Percentiles rank a stretch among this genome's conserved stretches.
These are phyloP conservation scores for Plantago elongata DNA, from an alignment of 257 asterid genomes.

Conservation along the genomic window DNA sequence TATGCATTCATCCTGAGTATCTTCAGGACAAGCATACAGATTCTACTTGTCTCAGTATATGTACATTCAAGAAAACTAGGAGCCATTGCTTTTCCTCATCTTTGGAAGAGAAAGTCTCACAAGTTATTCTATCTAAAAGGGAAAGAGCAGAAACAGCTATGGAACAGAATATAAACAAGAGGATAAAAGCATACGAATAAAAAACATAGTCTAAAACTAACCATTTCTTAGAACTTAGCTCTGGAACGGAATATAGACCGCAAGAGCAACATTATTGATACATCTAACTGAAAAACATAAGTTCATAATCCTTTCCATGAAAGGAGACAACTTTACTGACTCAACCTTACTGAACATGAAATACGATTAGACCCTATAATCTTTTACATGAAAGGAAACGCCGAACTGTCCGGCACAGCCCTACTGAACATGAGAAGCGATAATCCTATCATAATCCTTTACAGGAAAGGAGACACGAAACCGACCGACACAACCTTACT, in stretches of 20 bases:
- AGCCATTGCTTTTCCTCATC: slow-evolving; percentile 3
- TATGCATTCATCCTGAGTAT: neutral
- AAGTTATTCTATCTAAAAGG: neutral
- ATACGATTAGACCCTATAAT: neutral
- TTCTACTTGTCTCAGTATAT: neutral
- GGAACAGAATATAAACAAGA: neutral
- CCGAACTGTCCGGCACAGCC: no score
- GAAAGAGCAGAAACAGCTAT: neutral
- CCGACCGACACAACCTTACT: no score
- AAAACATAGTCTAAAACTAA: neutral
- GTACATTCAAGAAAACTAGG: neutral
- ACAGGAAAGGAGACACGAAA: no score
- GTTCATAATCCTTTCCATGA: neutral
- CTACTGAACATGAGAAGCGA: no score
- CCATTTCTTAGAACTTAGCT: neutral
- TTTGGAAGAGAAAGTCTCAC: neutral
- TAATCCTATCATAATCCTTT: no score
- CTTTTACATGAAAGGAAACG: no score
- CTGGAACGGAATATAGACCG: no score
- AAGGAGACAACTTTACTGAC: neutral
- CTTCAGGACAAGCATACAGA: neutral
- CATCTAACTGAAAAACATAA: neutral
- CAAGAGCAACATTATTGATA: slow-evolving; percentile 6
- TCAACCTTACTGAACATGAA: neutral
- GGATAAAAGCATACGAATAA: neutral